A percentile compares a stretch with the other conserved stretches of the same genome.
phyloP scores from a whole-genome alignment of 1,139 yeast genomes.

The Nakaseomyces sp. region DNA sequence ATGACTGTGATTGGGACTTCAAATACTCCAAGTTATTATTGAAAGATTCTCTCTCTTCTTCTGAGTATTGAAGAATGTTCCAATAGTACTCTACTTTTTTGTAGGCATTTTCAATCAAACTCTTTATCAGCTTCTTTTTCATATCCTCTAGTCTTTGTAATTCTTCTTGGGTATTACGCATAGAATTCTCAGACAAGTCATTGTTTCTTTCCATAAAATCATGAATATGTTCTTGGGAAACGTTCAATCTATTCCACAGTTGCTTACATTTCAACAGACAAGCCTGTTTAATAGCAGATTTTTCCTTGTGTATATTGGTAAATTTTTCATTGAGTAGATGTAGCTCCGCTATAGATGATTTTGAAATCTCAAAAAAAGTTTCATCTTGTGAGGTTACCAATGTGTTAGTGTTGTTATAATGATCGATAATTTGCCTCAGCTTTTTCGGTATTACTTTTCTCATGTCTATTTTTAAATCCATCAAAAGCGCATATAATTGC shows the following conservation, averaged over 20 bases:
- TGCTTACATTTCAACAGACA: conserved; percentile 32
- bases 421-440: not conserved
- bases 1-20: conserved; percentile 32
- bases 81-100: conserved; percentile 51
- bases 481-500: not conserved
- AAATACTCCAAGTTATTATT: conserved; percentile 26
- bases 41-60: conserved; percentile 37
- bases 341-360: conserved; percentile 9
- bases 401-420: not conserved
- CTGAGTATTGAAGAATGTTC: conserved; percentile 52
- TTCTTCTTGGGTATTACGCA: conserved; percentile 40
- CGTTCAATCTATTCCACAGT: conserved; percentile 46
- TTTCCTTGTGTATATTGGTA: conserved; percentile 18
- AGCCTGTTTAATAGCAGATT: conserved; percentile 13
- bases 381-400: not conserved
- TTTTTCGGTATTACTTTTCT: not conserved
- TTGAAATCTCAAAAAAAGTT: conserved; percentile 10
- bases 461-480: not conserved
- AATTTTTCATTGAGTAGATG: conserved; percentile 16
- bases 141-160: conserved; percentile 48
- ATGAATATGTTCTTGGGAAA: conserved; percentile 34
- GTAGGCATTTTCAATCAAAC: conserved; percentile 57
- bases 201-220: conserved; percentile 35
- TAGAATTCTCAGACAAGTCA: conserved; percentile 21
- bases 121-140: conserved; percentile 57